phyloP scores from a whole-genome alignment of 768 basidiomycete species.

The Termitomyces sp. region DNA sequence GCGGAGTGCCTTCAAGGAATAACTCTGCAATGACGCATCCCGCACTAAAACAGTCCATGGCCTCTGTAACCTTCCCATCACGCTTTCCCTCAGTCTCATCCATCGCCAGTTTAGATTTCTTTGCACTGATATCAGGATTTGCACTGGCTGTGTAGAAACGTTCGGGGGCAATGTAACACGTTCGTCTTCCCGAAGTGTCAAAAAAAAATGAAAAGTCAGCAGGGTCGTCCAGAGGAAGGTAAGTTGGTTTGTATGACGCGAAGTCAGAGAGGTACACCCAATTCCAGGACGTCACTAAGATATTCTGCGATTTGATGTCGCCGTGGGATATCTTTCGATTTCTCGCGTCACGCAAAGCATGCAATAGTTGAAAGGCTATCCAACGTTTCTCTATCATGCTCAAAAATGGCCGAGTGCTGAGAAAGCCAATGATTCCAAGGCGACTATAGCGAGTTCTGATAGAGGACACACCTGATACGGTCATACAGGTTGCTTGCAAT shows the following conservation, averaged over 20 bases:
- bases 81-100: slow-evolving; percentile 58
- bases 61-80: slow-evolving; percentile 83
- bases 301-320: slow-evolving; percentile 96
- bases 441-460: neutral
- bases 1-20: slow-evolving; percentile 88
- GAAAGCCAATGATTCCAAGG: neutral
- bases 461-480: slow-evolving; percentile 75
- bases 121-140: slow-evolving; percentile 65
- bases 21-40: slow-evolving; percentile 96
- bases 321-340: slow-evolving; percentile 91
- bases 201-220: slow-evolving; percentile 98
- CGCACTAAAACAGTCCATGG: slow-evolving; percentile 95
- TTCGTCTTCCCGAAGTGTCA: slow-evolving; percentile 89
- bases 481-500: slow-evolving; percentile 92
- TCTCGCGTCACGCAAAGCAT: slow-evolving; percentile 76
- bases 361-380: slow-evolving; percentile 92
- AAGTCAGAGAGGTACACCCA: slow-evolving; percentile 96
- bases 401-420: slow-evolving; percentile 92
- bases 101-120: slow-evolving; percentile 49
- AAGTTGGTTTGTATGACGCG: slow-evolving; percentile 92
- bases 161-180: slow-evolving; percentile 96
- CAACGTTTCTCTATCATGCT: slow-evolving; percentile 93
- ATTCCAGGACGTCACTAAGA: slow-evolving; percentile 94
- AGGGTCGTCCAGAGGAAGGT: slow-evolving; percentile 92
- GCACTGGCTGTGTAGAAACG: slow-evolving; percentile 78